These are phyloP conservation scores for Thelephora terrestris DNA, from an alignment of 1,284 basidiomycete species.

Conservation along the genomic window DNA sequence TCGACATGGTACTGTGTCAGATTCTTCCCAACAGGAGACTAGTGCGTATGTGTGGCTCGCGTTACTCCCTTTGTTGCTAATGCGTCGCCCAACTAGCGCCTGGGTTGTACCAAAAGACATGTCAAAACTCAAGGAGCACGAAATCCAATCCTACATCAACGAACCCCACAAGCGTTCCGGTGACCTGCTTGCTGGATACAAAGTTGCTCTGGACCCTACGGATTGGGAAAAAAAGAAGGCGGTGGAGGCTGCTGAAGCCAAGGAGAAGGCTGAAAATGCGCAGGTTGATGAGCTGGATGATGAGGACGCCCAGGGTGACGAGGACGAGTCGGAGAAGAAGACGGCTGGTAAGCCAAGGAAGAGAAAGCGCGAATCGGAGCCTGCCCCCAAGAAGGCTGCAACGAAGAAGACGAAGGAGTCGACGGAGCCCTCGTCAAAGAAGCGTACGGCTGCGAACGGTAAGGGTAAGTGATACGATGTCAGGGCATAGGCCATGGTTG, in stretches of 20 bases:
- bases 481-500: slow-evolving; percentile 57
- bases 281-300: slow-evolving; percentile 60
- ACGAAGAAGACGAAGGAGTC: slow-evolving; percentile 51
- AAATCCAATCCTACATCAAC: slow-evolving; percentile 78
- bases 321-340: slow-evolving; percentile 35
- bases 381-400: slow-evolving; percentile 23
- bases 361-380: slow-evolving; percentile 40
- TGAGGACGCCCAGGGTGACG: slow-evolving; percentile 45
- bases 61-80: slow-evolving; percentile 10
- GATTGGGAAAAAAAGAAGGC: slow-evolving; percentile 63
- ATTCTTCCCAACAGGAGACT: slow-evolving; percentile 89
- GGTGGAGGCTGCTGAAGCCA: slow-evolving; percentile 31
- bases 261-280: slow-evolving; percentile 51
- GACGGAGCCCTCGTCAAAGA: slow-evolving; percentile 30
- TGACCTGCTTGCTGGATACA: slow-evolving; percentile 74
- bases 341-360: slow-evolving; percentile 30
- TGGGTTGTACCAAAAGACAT: slow-evolving; percentile 84
- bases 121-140: slow-evolving; percentile 64
- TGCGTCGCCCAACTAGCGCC: slow-evolving; percentile 39
- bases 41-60: slow-evolving; percentile 44
- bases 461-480: slow-evolving; percentile 49
- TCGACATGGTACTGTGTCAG: slow-evolving; percentile 66
- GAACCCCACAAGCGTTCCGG: slow-evolving; percentile 67
- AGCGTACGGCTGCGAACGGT: slow-evolving; percentile 28
- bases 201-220: slow-evolving; percentile 72